Evolutionary conservation across 441 rosid species (phyloP).

Genomic region (Omphalea diandra): DNA sequence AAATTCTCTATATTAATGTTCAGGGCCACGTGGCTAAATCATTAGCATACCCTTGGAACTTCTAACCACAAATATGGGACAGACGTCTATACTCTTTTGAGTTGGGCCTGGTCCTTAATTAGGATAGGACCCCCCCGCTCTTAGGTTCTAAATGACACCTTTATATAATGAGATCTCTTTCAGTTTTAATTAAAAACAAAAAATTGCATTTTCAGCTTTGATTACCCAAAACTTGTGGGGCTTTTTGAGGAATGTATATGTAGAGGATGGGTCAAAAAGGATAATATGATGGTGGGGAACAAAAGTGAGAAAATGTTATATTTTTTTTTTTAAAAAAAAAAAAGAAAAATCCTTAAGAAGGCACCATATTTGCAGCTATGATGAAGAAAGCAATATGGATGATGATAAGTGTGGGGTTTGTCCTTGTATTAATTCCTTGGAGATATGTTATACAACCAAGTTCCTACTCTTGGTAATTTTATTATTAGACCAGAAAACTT

Average conservation of each 20-base stretch:
- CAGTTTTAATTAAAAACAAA: background rate
- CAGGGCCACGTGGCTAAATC: background rate
- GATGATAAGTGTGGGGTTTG: constrained; percentile 3
- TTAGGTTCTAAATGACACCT: background rate
- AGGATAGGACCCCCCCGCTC: no score
- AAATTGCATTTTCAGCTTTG: background rate
- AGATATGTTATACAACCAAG: constrained; percentile 19
- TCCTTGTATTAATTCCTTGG: constrained; percentile 5
- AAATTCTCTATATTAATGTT: background rate
- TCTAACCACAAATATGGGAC: background rate
- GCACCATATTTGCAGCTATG: background rate
- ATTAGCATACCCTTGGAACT: background rate
- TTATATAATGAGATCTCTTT: background rate
- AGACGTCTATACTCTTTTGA: background rate
- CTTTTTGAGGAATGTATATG: background rate
- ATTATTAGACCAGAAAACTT: no score
- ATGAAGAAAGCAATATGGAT: constrained; percentile 4
- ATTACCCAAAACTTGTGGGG: background rate
- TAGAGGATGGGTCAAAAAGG: constrained; percentile 17
- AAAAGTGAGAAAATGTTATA: constrained; percentile 6
- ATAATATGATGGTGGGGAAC: constrained; percentile 13
- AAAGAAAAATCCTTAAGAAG: background rate
- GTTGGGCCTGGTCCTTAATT: no score
- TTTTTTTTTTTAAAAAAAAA: background rate
- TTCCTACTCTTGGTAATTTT: no score